A percentile compares a stretch with the other conserved stretches of the same genome.
phyloP scores from a whole-genome alignment of 768 basidiomycete genomes.

The Strobilomyces dryophilus region DNA sequence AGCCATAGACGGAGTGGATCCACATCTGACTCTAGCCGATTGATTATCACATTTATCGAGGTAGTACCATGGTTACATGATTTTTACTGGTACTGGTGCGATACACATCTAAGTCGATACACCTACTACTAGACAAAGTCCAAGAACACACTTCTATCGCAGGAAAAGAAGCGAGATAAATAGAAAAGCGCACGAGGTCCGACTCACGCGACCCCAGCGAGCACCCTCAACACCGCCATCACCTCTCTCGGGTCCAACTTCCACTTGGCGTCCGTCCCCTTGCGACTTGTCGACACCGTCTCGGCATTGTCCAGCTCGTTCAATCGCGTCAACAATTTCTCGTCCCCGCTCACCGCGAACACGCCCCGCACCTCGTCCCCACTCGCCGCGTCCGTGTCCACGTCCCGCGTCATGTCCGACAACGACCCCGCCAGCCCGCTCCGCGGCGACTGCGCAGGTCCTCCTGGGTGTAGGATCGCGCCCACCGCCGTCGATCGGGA shows the following conservation, averaged over 20 bases:
- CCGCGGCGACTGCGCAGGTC: constrained; percentile 37
- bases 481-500: constrained; percentile 82
- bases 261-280: constrained; percentile 82
- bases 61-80: no score
- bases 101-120: no score
- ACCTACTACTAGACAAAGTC: no score
- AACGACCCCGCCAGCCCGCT: constrained; percentile 31
- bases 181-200: no score
- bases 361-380: constrained; percentile 53
- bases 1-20: no score
- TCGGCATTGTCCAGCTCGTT: constrained; percentile 71
- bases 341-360: constrained; percentile 68
- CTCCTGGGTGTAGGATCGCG: constrained; percentile 68
- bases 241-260: constrained; percentile 39
- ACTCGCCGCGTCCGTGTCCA: constrained; percentile 20
- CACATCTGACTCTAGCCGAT: no score
- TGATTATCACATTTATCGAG: no score
- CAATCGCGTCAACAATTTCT: constrained; percentile 70
- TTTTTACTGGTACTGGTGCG: no score
- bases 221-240: constrained; percentile 26
- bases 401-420: constrained; percentile 30
- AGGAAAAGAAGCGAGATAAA: no score
- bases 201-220: constrained; percentile 2
- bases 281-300: constrained; percentile 66
- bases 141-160: no score